phyloP scores from a whole-genome alignment of 2,329 filamentous ascomycete genomes.

The Ustulina deusta region DNA sequence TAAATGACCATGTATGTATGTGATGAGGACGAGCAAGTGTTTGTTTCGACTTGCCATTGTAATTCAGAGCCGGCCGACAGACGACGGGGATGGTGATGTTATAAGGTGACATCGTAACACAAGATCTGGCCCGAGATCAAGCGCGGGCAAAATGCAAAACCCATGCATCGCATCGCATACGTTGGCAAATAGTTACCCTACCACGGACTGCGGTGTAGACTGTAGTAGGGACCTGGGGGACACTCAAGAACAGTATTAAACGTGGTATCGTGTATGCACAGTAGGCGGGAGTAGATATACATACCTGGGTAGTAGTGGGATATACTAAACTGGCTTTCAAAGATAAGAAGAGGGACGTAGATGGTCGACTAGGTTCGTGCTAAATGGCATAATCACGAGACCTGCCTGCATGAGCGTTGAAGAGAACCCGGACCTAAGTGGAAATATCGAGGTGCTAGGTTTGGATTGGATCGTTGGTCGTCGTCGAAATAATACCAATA shows the following conservation, averaged over 20 bases:
- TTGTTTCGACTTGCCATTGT: background rate
- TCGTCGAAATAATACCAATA: background rate
- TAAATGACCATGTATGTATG: too few species aligned
- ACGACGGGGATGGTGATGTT: background rate
- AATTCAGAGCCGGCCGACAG: background rate
- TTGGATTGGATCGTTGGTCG: constrained; percentile 22
- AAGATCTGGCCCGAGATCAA: constrained; percentile 15
- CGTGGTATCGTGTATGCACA: constrained; percentile 6
- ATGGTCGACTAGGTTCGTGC: too few species aligned
- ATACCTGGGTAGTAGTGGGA: too few species aligned
- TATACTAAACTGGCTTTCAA: too few species aligned
- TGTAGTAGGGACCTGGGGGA: too few species aligned
- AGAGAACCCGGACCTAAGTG: background rate
- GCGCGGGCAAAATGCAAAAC: background rate
- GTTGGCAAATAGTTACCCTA: background rate
- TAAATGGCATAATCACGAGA: constrained; percentile 15
- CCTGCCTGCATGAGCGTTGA: background rate
- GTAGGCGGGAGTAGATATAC: too few species aligned
- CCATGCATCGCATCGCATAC: constrained; percentile 8
- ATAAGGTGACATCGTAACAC: background rate
- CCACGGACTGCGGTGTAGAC: too few species aligned
- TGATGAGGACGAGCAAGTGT: background rate
- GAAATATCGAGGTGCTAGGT: constrained; percentile 1
- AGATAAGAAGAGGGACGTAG: too few species aligned
- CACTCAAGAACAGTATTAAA: constrained; percentile 29